Percentiles rank a stretch among this genome's conserved stretches.
phyloP scores from a whole-genome alignment of 805 yeast genomes.

The Kodamaea kakaduensis region DNA sequence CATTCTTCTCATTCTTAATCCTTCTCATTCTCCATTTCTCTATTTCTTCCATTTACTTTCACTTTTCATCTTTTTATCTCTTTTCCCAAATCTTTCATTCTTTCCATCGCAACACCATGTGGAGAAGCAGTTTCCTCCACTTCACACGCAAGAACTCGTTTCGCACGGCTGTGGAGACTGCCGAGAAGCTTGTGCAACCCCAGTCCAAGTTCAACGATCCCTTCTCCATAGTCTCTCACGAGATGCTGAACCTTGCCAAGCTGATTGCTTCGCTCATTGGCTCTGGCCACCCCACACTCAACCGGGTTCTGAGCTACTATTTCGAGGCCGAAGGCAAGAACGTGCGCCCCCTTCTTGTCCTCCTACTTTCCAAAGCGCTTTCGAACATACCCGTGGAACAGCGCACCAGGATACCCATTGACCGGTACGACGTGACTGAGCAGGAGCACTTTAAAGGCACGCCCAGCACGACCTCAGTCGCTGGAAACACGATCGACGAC shows the following conservation, averaged over 20 bases:
- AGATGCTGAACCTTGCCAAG: slow-evolving; percentile 84
- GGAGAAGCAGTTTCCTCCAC: too few relatives aligned
- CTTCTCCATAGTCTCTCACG: slow-evolving; percentile 83
- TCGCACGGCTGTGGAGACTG: slow-evolving; percentile 62
- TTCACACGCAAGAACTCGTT: slow-evolving; percentile 19
- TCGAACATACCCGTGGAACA: slow-evolving; percentile 66
- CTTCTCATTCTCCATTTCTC: too few relatives aligned
- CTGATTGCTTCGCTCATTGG: slow-evolving; percentile 86
- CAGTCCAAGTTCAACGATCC: slow-evolving; percentile 64
- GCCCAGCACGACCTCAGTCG: slow-evolving; percentile 49
- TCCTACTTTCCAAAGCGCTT: slow-evolving; percentile 77
- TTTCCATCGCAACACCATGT: too few relatives aligned
- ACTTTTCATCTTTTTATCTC: too few relatives aligned
- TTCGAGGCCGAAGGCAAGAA: slow-evolving; percentile 96
- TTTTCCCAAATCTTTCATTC: too few relatives aligned
- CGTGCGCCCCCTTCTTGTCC: slow-evolving; percentile 85
- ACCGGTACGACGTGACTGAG: slow-evolving; percentile 59
- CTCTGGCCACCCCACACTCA: slow-evolving; percentile 88
- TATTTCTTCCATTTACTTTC: too few relatives aligned
- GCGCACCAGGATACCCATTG: slow-evolving; percentile 62
- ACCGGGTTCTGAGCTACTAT: slow-evolving; percentile 89
- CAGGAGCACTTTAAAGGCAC: slow-evolving; percentile 62
- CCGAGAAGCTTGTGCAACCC: slow-evolving; percentile 72
- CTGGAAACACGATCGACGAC: slow-evolving; percentile 56
- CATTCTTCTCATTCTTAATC: too few relatives aligned